Conservation (phyloP, 176 grass and related monocot species). For the Alopecurus myosuroides region DNA sequence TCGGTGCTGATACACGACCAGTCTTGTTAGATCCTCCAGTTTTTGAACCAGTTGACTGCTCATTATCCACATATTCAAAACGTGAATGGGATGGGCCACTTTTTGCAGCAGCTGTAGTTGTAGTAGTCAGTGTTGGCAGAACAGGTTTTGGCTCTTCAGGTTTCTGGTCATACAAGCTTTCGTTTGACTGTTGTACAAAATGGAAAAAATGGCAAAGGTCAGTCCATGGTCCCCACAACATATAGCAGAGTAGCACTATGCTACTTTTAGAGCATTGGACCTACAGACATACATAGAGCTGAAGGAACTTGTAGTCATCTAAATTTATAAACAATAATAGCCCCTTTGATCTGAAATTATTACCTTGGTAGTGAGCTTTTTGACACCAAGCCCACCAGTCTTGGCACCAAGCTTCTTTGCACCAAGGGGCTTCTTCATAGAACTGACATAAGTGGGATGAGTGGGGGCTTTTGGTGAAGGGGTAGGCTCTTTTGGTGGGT, state of each 20-base stretch:
- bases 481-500: slow-evolving; percentile 41
- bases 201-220: not conserved
- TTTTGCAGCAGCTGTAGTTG: slow-evolving; percentile 20
- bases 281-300: not conserved
- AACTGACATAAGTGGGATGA: slow-evolving; percentile 40
- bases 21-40: slow-evolving; percentile 34
- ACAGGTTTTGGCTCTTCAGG: slow-evolving; percentile 70
- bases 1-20: slow-evolving; percentile 66
- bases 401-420: slow-evolving; percentile 67
- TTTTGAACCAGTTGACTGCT: slow-evolving; percentile 32
- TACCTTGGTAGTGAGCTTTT: slow-evolving; percentile 79
- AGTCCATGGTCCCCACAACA: not conserved
- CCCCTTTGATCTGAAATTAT: not conserved
- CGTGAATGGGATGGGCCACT: slow-evolving; percentile 51
- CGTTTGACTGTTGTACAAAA: slow-evolving; percentile 53
- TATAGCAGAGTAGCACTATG: not conserved
- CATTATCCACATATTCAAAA: slow-evolving; percentile 67
- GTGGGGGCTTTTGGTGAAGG: slow-evolving; percentile 48
- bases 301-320: not conserved
- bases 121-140: slow-evolving; percentile 30
- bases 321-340: not conserved
- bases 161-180: slow-evolving; percentile 86
- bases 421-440: slow-evolving; percentile 70
- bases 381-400: slow-evolving; percentile 77
- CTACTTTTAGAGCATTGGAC: not conserved